These are phyloP conservation scores for Gossypium lobatum DNA, from an alignment of 441 rosid species.

Conservation along the genomic window DNA sequence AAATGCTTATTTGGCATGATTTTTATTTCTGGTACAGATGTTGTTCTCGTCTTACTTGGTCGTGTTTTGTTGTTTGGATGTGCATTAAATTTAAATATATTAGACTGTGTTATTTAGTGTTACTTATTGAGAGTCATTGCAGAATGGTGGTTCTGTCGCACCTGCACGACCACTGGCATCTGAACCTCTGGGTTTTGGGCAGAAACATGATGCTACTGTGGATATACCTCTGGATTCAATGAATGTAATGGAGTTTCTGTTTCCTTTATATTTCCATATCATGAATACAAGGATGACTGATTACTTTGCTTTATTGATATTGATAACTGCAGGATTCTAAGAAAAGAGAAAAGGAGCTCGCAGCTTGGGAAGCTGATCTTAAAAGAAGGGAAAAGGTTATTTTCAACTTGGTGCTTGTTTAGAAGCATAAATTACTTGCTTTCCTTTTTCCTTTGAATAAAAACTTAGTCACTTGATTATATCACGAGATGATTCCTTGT, in stretches of 20 bases:
- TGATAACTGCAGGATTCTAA: conserved; percentile 52
- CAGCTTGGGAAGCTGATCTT: conserved; percentile 85
- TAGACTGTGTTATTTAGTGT: not conserved
- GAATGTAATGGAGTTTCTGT: conserved; percentile 41
- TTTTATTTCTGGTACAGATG: not conserved
- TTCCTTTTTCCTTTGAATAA: not conserved
- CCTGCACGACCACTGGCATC: conserved; percentile 49
- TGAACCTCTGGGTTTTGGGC: conserved; percentile 53
- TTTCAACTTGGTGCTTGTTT: conserved; percentile 8
- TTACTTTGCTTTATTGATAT: conserved; percentile 10
- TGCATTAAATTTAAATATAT: not conserved
- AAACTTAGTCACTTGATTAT: not conserved
- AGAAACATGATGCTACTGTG: conserved; percentile 68
- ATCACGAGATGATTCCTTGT: not conserved
- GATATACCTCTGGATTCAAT: conserved; percentile 76
- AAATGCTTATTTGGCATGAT: not conserved
- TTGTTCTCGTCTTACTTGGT: not conserved
- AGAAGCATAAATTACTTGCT: not conserved
- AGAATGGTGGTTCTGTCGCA: conserved; percentile 58
- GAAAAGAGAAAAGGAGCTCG: conserved; percentile 68
- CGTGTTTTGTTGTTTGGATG: not conserved
- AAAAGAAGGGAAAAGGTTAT: conserved; percentile 76
- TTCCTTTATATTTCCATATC: not conserved
- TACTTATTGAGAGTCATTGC: conserved; percentile 15
- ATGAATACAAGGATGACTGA: not conserved